phyloP scores from a whole-genome alignment of 768 basidiomycete genomes.

The Cubamyces lactineus region DNA sequence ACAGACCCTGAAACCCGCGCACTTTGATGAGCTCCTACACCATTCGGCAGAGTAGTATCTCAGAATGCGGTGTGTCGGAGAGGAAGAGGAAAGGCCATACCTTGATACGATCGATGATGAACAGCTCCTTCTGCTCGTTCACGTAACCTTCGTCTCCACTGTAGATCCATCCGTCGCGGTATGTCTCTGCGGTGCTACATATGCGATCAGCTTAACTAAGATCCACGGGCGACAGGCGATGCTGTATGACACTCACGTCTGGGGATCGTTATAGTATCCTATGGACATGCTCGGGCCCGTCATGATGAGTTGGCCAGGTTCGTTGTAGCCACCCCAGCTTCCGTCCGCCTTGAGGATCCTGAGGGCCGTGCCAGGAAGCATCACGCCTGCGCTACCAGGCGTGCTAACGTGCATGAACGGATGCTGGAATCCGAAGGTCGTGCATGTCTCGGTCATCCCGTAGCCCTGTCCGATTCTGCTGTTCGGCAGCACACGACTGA shows the following conservation, averaged over 20 bases:
- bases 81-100: not conserved
- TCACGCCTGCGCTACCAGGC: conserved; percentile 58
- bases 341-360: conserved; percentile 64
- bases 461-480: conserved; percentile 28
- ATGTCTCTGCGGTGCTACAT: conserved; percentile 29
- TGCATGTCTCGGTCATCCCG: conserved; percentile 65
- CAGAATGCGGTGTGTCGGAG: not conserved
- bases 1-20: conserved; percentile 57
- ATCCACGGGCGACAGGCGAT: not conserved
- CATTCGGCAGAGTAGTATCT: not conserved
- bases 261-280: conserved; percentile 58
- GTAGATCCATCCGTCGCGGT: conserved; percentile 32
- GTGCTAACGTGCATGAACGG: conserved; percentile 47
- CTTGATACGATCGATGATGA: conserved; percentile 31
- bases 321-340: conserved; percentile 55
- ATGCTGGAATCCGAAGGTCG: conserved; percentile 52
- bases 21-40: conserved; percentile 69
- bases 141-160: conserved; percentile 36
- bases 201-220: not conserved
- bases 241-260: conserved; percentile 51
- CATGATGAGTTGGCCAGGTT: conserved; percentile 65
- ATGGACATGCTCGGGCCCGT: conserved; percentile 63
- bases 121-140: conserved; percentile 25
- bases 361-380: conserved; percentile 60
- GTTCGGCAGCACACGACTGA: conserved; percentile 32